Base-by-base conservation (phyloP, 257 asterid species). In the Schizonepeta tenuifolia region DNA sequence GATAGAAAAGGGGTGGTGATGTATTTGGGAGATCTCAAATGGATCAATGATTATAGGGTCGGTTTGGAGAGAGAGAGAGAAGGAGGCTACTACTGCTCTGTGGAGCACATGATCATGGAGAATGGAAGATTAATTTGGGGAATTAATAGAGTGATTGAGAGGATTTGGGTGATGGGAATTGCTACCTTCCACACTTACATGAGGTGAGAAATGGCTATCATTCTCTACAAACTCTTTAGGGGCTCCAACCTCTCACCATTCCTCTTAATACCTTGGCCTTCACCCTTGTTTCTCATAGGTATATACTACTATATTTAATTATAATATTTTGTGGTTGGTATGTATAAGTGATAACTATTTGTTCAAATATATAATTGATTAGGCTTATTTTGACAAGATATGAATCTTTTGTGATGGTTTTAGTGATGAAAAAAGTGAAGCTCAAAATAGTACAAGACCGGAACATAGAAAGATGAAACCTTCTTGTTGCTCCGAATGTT, bases 71-170 rank as follows among this genome's bases (percentile, higher is more conserved):
- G 77, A 57, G 78, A 79, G 31, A 67, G 77, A 57, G 78, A 79
- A 35, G 82, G 78, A 38, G 82, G 72, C 49, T 83, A 79, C 61
- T 86, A 90, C 73, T 84, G 95, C 58, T 85, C 93, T 8, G 92
- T 93, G 66, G 96, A 90, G 73, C 93, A 93, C 69, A 77, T 87
- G 96, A 86, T 90, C 12, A 86, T 79, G 90, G 98, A 93, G 78
- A 40, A 90, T 46, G 92, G 93, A 5, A 86, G 89, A 61, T 70
- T 93, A 57, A 71, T 83, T 2, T 80, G 81, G 75, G 87, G 83
- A 7, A 43, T 84, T 15, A n/a, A n/a, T n/a, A 83, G 84, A 35
- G 91, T 90, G 66, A 57, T 24, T 26, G 90, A 88, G 13, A 85
- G 65, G 67, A 76, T 87, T 79, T 87, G 96, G 96, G 65, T 93